Evolutionary conservation across 2,329 filamentous ascomycete genomes (phyloP).

Genomic region (Gliomastix tumulicola): DNA sequence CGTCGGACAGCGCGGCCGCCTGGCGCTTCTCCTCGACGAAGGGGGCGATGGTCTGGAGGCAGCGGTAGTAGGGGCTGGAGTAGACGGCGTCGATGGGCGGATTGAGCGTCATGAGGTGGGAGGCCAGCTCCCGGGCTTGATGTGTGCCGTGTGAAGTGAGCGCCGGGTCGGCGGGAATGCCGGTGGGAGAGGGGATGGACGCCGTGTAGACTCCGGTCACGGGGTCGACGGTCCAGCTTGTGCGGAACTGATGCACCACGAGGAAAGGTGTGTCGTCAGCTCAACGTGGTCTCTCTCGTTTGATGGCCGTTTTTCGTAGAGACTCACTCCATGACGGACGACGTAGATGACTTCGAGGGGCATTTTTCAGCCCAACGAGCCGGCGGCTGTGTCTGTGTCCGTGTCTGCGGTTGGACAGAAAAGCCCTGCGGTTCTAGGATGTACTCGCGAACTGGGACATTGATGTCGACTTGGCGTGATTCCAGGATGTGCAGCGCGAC

Average conservation of each 20-base stretch:
- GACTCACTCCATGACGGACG: slow-evolving; percentile 66
- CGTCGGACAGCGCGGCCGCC: slow-evolving; percentile 7
- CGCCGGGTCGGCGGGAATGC: slow-evolving; percentile 80
- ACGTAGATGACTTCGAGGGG: slow-evolving; percentile 67
- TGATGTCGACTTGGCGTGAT: no score
- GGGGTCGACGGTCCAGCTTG: slow-evolving; percentile 81
- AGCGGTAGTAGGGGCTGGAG: slow-evolving; percentile 80
- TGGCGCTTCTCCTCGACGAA: slow-evolving; percentile 42
- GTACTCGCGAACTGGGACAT: no score
- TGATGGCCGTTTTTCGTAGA: background rate
- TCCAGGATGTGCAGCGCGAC: no score
- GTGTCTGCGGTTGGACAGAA: no score
- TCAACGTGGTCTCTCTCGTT: background rate
- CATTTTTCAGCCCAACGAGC: slow-evolving; percentile 39
- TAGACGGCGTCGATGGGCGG: slow-evolving; percentile 73
- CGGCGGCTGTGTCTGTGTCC: no score
- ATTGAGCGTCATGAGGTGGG: slow-evolving; percentile 51
- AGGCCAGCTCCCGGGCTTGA: slow-evolving; percentile 73
- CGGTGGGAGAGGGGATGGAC: slow-evolving; percentile 72
- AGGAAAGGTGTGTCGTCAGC: background rate
- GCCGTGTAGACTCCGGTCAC: slow-evolving; percentile 72
- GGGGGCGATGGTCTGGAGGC: slow-evolving; percentile 75
- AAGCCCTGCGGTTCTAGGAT: no score
- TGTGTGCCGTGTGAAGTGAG: slow-evolving; percentile 80
- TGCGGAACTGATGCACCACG: slow-evolving; percentile 63